Evolutionary conservation across 768 basidiomycete species (phyloP).

Genomic region (Suillus ampliporus): DNA sequence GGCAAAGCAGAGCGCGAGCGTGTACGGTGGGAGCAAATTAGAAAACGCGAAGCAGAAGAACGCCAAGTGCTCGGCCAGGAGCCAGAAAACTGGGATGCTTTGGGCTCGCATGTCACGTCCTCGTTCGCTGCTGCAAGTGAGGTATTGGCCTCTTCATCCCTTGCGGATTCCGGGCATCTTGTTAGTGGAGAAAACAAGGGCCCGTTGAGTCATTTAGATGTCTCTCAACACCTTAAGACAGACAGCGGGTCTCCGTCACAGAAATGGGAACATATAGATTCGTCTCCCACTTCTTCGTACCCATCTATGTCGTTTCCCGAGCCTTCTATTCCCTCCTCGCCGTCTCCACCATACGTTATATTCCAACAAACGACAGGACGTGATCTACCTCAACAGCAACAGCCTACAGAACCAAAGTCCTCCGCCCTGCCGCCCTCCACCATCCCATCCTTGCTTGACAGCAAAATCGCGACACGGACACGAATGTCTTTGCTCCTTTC

Average conservation of each 20-base stretch:
- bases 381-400: conserved; percentile 36
- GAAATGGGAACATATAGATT: conserved; percentile 78
- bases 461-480: conserved; percentile 62
- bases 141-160: conserved; percentile 27
- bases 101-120: conserved; percentile 30
- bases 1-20: conserved; percentile 78
- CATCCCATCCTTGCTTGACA: conserved; percentile 75
- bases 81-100: conserved; percentile 22
- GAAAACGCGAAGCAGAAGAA: conserved; percentile 52
- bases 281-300: conserved; percentile 64
- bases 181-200: conserved; percentile 46
- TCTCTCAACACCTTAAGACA: conserved; percentile 36
- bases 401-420: conserved; percentile 27
- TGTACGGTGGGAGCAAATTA: conserved; percentile 70
- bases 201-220: conserved; percentile 18
- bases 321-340: conserved; percentile 57
- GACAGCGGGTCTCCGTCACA: conserved; percentile 45
- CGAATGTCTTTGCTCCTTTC: conserved; percentile 65
- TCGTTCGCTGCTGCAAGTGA: conserved; percentile 12
- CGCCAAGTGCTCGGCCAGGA: conserved; percentile 36
- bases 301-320: conserved; percentile 84
- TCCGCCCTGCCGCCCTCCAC: conserved; percentile 47
- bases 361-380: conserved; percentile 21
- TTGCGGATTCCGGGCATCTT: conserved; percentile 47
- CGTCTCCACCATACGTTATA: conserved; percentile 32